Percentiles rank a stretch among this genome's conserved stretches.
Conservation (phyloP, 805 yeast species). For the Candida manassasensis region DNA sequence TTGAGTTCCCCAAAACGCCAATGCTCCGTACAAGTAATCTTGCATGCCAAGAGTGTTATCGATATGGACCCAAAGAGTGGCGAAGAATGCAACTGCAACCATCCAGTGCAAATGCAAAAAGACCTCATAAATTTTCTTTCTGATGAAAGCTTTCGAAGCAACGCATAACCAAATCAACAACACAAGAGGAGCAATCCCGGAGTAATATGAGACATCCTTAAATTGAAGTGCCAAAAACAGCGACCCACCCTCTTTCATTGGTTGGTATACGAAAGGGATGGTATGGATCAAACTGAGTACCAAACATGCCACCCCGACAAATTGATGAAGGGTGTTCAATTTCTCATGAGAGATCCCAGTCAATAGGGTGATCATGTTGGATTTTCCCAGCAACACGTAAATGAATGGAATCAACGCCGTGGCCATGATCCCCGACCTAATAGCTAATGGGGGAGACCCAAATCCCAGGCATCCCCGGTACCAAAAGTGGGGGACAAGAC, state of each 20-base stretch:
- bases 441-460: slow-evolving; percentile 57
- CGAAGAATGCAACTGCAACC: slow-evolving; percentile 44
- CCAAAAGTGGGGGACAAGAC: slow-evolving; percentile 46
- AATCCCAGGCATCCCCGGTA: slow-evolving; percentile 49
- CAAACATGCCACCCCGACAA: slow-evolving; percentile 38
- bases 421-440: slow-evolving; percentile 49
- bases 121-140: slow-evolving; percentile 41
- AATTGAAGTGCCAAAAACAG: slow-evolving; percentile 14
- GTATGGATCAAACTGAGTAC: slow-evolving; percentile 46
- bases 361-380: slow-evolving; percentile 43
- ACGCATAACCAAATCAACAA: slow-evolving; percentile 41
- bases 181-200: slow-evolving; percentile 49
- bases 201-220: slow-evolving; percentile 15
- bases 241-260: slow-evolving; percentile 46
- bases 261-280: slow-evolving; percentile 46
- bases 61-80: slow-evolving; percentile 44
- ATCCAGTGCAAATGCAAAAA: slow-evolving; percentile 54
- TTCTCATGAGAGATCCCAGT: slow-evolving; percentile 57
- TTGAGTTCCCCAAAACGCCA: slow-evolving; percentile 50
- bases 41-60: slow-evolving; percentile 29
- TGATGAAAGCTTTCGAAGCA: slow-evolving; percentile 35
- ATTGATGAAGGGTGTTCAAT: slow-evolving; percentile 48
- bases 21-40: slow-evolving; percentile 45
- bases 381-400: slow-evolving; percentile 47
- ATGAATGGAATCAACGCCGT: slow-evolving; percentile 48